phyloP scores from a whole-genome alignment of 2,329 filamentous ascomycete genomes.

The Pseudogymnoascus sp. region DNA sequence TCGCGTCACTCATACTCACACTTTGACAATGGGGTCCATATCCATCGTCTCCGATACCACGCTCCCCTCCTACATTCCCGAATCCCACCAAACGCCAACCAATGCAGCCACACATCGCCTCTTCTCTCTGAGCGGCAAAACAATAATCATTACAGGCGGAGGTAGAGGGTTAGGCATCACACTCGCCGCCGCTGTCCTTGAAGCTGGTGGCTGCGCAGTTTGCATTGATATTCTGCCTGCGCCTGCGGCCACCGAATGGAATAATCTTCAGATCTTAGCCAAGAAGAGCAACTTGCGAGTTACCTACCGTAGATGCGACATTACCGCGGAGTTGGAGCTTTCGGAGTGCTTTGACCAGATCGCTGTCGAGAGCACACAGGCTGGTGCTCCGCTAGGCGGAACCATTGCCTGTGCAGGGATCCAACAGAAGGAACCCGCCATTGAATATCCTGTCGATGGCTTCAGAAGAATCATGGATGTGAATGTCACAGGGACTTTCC shows the following conservation, averaged over 20 bases:
- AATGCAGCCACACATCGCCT: slow-evolving; percentile 26
- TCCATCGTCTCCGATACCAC: slow-evolving; percentile 13
- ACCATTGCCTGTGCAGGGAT: slow-evolving; percentile 42
- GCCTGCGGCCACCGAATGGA: slow-evolving; percentile 35
- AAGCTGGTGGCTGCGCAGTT: slow-evolving; percentile 42
- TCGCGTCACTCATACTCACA: neutral
- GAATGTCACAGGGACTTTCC: slow-evolving; percentile 63
- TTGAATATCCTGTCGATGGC: slow-evolving; percentile 45
- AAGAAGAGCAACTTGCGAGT: neutral
- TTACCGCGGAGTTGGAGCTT: slow-evolving; percentile 38
- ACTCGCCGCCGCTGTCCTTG: slow-evolving; percentile 41
- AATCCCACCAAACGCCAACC: slow-evolving; percentile 27
- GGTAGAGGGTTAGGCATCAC: slow-evolving; percentile 44
- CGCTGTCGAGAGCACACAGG: neutral
- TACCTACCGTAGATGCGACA: slow-evolving; percentile 38
- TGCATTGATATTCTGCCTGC: slow-evolving; percentile 39
- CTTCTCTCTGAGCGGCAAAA: slow-evolving; percentile 40
- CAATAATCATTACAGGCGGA: slow-evolving; percentile 43
- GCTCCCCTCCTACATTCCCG: slow-evolving; percentile 19
- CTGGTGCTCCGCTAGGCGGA: neutral
- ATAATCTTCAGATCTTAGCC: slow-evolving; percentile 8
- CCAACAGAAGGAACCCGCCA: slow-evolving; percentile 39
- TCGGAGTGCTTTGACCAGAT: slow-evolving; percentile 24
- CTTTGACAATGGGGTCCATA: neutral
- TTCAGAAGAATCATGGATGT: slow-evolving; percentile 62